phyloP scores from a whole-genome alignment of 805 yeast genomes.

The Metschnikowia lochheadii region DNA sequence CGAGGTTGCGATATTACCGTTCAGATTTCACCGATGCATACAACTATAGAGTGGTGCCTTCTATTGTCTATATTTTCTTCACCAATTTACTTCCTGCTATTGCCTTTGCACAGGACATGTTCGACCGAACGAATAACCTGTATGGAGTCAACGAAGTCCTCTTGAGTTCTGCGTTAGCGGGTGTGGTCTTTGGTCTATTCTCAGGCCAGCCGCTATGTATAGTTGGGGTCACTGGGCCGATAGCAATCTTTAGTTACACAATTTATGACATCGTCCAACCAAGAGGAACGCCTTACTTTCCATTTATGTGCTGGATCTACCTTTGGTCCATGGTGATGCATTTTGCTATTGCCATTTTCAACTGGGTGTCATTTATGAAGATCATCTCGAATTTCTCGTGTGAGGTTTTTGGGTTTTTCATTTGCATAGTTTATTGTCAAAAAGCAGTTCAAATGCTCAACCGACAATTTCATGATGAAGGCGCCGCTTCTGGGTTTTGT shows the following conservation, averaged over 20 bases:
- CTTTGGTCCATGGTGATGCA: slow-evolving; percentile 89
- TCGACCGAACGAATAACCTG: slow-evolving; percentile 79
- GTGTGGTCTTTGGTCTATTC: slow-evolving; percentile 79
- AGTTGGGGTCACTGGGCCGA: slow-evolving; percentile 97
- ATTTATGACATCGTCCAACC: slow-evolving; percentile 69
- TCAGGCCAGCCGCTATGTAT: slow-evolving; percentile 91
- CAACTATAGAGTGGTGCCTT: slow-evolving; percentile 84
- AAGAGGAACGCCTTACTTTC: slow-evolving; percentile 58
- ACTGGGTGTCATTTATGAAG: slow-evolving; percentile 61
- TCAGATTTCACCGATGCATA: slow-evolving; percentile 82
- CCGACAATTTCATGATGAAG: slow-evolving; percentile 55
- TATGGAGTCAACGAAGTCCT: slow-evolving; percentile 92
- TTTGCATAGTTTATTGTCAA: slow-evolving; percentile 80
- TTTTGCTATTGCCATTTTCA: slow-evolving; percentile 62
- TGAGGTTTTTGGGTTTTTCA: slow-evolving; percentile 90
- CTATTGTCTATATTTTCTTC: slow-evolving; percentile 78
- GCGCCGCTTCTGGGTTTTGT: slow-evolving; percentile 57
- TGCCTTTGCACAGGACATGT: slow-evolving; percentile 97
- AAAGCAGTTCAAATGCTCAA: slow-evolving; percentile 83
- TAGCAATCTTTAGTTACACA: slow-evolving; percentile 86
- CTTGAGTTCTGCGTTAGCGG: slow-evolving; percentile 80
- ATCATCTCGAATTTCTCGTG: slow-evolving; percentile 81
- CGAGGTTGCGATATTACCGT: slow-evolving; percentile 59
- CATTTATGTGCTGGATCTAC: slow-evolving; percentile 94
- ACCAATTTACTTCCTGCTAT: slow-evolving; percentile 89